A percentile compares a stretch with the other conserved stretches of the same genome.
Evolutionary conservation across 1,284 basidiomycete genomes (phyloP).

Genomic region (Trametes pubescens): DNA sequence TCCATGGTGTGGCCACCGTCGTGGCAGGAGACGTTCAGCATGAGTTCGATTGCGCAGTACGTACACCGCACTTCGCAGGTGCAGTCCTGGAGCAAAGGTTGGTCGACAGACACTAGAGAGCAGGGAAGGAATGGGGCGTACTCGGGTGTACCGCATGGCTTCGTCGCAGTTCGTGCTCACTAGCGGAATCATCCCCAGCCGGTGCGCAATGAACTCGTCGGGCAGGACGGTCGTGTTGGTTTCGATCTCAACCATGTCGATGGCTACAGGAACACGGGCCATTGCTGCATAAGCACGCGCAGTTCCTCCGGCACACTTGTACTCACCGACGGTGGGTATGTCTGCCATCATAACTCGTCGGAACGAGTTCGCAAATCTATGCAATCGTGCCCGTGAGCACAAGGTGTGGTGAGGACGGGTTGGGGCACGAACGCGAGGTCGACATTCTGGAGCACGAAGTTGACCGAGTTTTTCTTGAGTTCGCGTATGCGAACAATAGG

Average conservation of each 20-base stretch:
- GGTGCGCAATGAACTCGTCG: conserved; percentile 97
- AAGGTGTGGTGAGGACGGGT: background rate
- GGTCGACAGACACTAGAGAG: background rate
- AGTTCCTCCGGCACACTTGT: background rate
- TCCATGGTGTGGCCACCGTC: conserved; percentile 74
- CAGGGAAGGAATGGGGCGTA: conserved; percentile 44
- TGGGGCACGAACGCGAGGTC: conserved; percentile 77
- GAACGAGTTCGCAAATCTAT: conserved; percentile 88
- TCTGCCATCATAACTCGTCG: conserved; percentile 95
- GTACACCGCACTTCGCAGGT: conserved; percentile 82
- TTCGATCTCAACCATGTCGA: conserved; percentile 95
- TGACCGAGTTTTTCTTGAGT: conserved; percentile 80
- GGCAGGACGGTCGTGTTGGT: conserved; percentile 94
- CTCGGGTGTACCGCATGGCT: conserved; percentile 84
- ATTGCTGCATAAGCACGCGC: background rate
- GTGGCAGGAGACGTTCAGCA: conserved; percentile 76
- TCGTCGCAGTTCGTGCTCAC: conserved; percentile 87
- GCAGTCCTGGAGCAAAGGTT: conserved; percentile 72
- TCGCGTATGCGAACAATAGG: conserved; percentile 81
- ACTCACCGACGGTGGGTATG: conserved; percentile 90
- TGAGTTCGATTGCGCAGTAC: conserved; percentile 82
- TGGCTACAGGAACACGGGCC: conserved; percentile 65
- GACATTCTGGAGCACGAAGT: conserved; percentile 93
- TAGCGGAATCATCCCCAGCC: conserved; percentile 94
- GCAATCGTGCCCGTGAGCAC: conserved; percentile 30